A percentile compares a stretch with the other conserved stretches of the same genome.
Evolutionary conservation across 805 yeast genomes (phyloP).

Genomic region (Wickerhamomyces mucosus): DNA sequence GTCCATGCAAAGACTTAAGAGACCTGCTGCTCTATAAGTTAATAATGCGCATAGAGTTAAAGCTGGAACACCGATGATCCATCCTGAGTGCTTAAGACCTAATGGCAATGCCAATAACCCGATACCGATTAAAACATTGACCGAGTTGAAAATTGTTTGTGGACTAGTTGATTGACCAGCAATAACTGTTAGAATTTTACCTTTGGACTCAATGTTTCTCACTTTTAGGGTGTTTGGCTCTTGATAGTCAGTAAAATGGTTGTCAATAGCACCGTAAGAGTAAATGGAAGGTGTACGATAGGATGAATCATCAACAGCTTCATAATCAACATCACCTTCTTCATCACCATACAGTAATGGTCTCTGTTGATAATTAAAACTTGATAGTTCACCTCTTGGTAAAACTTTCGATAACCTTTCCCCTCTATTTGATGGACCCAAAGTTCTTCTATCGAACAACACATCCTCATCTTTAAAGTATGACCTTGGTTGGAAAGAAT

Average conservation of each 20-base stretch:
- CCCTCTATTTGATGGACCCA: slow-evolving; percentile 59
- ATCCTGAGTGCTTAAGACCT: slow-evolving; percentile 64
- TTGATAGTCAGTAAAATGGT: slow-evolving; percentile 32
- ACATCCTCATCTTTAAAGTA: slow-evolving; percentile 58
- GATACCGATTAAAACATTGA: slow-evolving; percentile 68
- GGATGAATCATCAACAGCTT: slow-evolving; percentile 28
- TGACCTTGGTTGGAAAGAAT: slow-evolving; percentile 38
- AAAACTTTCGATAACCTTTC: slow-evolving; percentile 53
- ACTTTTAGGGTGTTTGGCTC: slow-evolving; percentile 40
- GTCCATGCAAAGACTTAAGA: slow-evolving; percentile 67
- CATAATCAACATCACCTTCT: slow-evolving; percentile 24
- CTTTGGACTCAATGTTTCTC: slow-evolving; percentile 67
- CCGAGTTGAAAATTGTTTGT: slow-evolving; percentile 69
- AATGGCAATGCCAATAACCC: slow-evolving; percentile 68
- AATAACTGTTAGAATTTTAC: slow-evolving; percentile 58
- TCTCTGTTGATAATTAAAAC: neutral
- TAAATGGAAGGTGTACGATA: slow-evolving; percentile 20
- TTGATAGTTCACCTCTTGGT: slow-evolving; percentile 23
- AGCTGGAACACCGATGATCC: slow-evolving; percentile 56
- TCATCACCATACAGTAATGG: slow-evolving; percentile 8
- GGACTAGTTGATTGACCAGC: slow-evolving; percentile 79
- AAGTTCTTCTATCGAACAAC: slow-evolving; percentile 54
- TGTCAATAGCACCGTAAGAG: slow-evolving; percentile 24
- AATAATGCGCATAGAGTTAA: slow-evolving; percentile 51
- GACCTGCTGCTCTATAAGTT: slow-evolving; percentile 70